Evolutionary conservation across 768 basidiomycete species (phyloP).

Genomic region (Pholiota molesta): DNA sequence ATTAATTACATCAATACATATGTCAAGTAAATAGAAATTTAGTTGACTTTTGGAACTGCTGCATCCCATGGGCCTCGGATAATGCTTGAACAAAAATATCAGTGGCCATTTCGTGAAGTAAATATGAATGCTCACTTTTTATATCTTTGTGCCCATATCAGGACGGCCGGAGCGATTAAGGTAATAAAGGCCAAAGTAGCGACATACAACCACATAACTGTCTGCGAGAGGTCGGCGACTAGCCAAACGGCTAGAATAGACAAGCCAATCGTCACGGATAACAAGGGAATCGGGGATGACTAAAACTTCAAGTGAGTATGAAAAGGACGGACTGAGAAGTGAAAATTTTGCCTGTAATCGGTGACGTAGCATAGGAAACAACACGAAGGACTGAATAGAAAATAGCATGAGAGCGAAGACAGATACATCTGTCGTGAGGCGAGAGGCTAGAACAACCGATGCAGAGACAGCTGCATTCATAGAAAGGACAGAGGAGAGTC

Average conservation of each 20-base stretch:
- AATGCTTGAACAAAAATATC: slow-evolving; percentile 55
- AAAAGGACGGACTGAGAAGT: slow-evolving; percentile 16
- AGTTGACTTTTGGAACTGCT: slow-evolving; percentile 73
- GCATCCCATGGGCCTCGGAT: slow-evolving; percentile 92
- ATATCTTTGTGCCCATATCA: slow-evolving; percentile 86
- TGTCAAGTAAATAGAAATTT: slow-evolving; percentile 14
- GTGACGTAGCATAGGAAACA: slow-evolving; percentile 79
- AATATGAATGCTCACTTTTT: slow-evolving; percentile 67
- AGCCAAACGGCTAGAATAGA: slow-evolving; percentile 53
- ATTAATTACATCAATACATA: slow-evolving; percentile 4
- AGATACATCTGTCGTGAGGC: slow-evolving; percentile 77
- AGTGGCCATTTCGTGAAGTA: slow-evolving; percentile 15
- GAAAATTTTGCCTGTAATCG: slow-evolving; percentile 60
- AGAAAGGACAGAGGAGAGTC: slow-evolving; percentile 81
- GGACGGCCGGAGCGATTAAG: slow-evolving; percentile 71
- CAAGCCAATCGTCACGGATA: slow-evolving; percentile 55
- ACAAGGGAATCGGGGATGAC: slow-evolving; percentile 50
- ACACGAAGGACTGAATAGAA: slow-evolving; percentile 80
- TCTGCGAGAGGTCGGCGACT: slow-evolving; percentile 55
- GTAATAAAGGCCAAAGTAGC: slow-evolving; percentile 58
- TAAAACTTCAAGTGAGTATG: slow-evolving; percentile 29
- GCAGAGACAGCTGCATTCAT: slow-evolving; percentile 93
- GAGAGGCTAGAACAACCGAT: slow-evolving; percentile 91
- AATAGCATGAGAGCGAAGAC: slow-evolving; percentile 91
- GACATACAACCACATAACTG: slow-evolving; percentile 55